Evolutionary conservation across 305 asterid species (phyloP).

Genomic region (Fraxinus greggii): DNA sequence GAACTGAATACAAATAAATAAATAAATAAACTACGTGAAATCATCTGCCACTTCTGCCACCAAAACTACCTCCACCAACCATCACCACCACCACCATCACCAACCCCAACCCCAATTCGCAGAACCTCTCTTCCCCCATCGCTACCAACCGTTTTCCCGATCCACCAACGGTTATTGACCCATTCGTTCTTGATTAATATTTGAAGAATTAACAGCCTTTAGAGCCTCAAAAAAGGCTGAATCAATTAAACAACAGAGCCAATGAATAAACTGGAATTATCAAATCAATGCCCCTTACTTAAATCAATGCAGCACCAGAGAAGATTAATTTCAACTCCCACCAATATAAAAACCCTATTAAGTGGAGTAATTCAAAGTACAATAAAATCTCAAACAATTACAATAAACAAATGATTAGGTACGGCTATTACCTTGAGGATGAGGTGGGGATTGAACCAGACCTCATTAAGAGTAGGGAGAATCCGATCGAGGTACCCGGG

Average conservation of each 20-base stretch:
- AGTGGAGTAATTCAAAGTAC: neutral
- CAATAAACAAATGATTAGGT: neutral
- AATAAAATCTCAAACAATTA: neutral
- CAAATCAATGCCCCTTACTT: neutral
- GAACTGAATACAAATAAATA: neutral
- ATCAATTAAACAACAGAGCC: neutral
- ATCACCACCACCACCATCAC: neutral
- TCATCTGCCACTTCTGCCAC: neutral
- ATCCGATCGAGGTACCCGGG: conserved; percentile 49
- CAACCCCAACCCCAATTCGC: neutral
- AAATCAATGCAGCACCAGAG: neutral
- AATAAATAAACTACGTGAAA: neutral
- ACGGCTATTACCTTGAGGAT: conserved; percentile 59
- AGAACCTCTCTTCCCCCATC: neutral
- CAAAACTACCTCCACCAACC: neutral
- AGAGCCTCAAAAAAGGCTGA: neutral
- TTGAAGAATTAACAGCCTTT: neutral
- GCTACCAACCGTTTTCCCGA: neutral
- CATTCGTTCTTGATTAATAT: neutral
- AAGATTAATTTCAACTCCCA: neutral
- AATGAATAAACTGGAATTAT: neutral
- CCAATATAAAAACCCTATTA: neutral
- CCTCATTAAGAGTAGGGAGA: conserved; percentile 65
- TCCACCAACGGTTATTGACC: neutral
- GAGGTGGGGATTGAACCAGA: conserved; percentile 82